Base-by-base conservation (phyloP, 2,329 filamentous ascomycete species). In the Clonostachys sp. region DNA sequence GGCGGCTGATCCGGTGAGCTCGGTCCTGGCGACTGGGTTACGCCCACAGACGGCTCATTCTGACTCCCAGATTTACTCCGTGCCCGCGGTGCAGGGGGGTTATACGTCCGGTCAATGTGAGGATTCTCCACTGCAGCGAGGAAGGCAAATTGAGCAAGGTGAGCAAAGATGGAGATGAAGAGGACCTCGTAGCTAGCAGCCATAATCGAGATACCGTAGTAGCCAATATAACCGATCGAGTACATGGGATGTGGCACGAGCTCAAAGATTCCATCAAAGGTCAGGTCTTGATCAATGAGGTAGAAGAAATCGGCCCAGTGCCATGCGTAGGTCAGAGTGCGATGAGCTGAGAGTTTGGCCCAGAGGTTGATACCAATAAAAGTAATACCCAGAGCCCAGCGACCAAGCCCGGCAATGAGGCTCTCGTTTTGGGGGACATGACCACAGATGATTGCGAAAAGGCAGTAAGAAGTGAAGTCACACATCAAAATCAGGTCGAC, bases 271-370 rank as follows among this genome's bases (percentile, higher is more conserved):
- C 94, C 94, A 63, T 99, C 94, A 66, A 99, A 99, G 44, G 91
- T 97, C 64, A 99, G 77, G 62, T 96, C 90, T 71, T 97, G 91
- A 68, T 99, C 94, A 65, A 99, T 89, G 61, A 99, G 84, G 70
- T 91, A 99, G 77, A 97, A 99, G 71, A 97, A 97, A 68, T 99
- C 94, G 51, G 94, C 94, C 94, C 94, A 99, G 70, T 97, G 99
- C 94, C 94, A 99, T 30, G 94, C 94, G 71, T 91, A 99, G 69
- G 99, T 94, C 62, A 99, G 94, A 44, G 99, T 94, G 51, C 94
- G 82, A 67, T 99, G 94, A 17, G 94, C 94, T 68, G 99, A 94
- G 52, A 99, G 78, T 71, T 99, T 99, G 53, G 99, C 94, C 91
- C 94, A 97, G 18, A 97, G 78, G 66, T 97, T 99, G 79, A 99